phyloP scores from a whole-genome alignment of 495 filamentous ascomycete genomes.

The Penicillium waksmanii region DNA sequence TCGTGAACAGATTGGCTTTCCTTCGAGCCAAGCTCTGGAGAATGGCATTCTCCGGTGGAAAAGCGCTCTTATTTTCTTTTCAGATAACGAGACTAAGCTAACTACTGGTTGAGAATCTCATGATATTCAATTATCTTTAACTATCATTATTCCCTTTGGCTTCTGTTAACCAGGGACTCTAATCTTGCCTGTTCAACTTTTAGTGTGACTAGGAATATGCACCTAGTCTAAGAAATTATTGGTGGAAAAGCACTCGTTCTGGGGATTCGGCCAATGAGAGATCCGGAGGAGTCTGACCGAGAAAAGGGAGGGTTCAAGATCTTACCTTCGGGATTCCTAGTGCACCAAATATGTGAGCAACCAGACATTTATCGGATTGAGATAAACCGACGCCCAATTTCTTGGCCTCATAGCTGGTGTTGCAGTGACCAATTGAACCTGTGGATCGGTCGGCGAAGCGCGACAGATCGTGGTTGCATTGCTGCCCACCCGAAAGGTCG shows the following conservation, averaged over 20 bases:
- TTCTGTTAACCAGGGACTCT: too few species aligned
- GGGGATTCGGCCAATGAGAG: too few species aligned
- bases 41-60: neutral
- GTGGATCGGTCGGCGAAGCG: neutral
- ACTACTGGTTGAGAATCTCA: neutral
- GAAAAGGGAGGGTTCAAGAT: too few species aligned
- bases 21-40: neutral
- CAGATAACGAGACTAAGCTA: neutral
- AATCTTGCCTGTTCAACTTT: too few species aligned
- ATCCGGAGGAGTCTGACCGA: too few species aligned
- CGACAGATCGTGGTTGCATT: neutral
- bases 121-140: neutral
- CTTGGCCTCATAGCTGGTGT: neutral
- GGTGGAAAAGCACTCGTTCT: too few species aligned
- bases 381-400: neutral
- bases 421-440: slow-evolving; percentile 2
- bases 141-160: too few species aligned
- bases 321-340: too few species aligned
- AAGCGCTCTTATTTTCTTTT: neutral
- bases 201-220: too few species aligned
- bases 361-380: neutral
- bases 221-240: too few species aligned
- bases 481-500: neutral
- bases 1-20: slow-evolving; percentile 11
- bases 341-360: too few species aligned